phyloP scores from a whole-genome alignment of 2,329 filamentous ascomycete genomes.

The Dendryphion nanum region DNA sequence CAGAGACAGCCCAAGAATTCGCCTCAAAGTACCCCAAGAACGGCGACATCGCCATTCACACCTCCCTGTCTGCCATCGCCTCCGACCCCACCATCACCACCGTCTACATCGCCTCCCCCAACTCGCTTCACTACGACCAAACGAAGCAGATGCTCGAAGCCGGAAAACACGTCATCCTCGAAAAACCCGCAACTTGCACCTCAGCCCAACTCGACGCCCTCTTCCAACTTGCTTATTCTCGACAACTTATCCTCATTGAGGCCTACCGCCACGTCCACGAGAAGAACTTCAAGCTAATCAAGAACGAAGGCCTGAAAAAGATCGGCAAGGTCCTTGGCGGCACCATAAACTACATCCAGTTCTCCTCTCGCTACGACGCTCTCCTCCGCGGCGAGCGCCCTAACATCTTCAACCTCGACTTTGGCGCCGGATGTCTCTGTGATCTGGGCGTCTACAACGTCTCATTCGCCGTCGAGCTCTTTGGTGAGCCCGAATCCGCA shows the following conservation, averaged over 20 bases:
- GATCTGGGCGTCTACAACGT: conserved; percentile 52
- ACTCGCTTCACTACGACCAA: conserved; percentile 48
- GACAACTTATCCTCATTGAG: conserved; percentile 47
- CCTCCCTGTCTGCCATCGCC: conserved; percentile 40
- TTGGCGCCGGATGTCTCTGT: conserved; percentile 48
- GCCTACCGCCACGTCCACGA: conserved; percentile 53
- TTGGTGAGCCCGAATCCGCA: conserved; percentile 43
- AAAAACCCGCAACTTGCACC: conserved; percentile 50
- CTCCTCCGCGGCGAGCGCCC: conserved; percentile 47
- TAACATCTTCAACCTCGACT: conserved; percentile 50
- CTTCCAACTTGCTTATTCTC: conserved; percentile 41
- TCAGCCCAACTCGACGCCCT: conserved; percentile 43
- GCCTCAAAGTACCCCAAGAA: conserved; percentile 40
- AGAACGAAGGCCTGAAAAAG: conserved; percentile 30
- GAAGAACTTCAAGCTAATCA: conserved; percentile 48
- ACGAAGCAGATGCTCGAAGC: conserved; percentile 43
- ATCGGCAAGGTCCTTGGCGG: conserved; percentile 47
- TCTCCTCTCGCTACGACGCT: conserved; percentile 47
- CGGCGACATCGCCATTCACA: conserved; percentile 36
- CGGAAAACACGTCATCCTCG: conserved; percentile 51
- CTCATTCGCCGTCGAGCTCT: conserved; percentile 48
- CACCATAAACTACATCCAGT: conserved; percentile 45
- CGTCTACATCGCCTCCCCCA: conserved; percentile 52
- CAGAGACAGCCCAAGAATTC: conserved; percentile 44
- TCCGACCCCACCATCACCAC: conserved; percentile 39